These are phyloP conservation scores for Fusarium marasasianum DNA, from an alignment of 2,329 filamentous ascomycete species.

Conservation along the genomic window DNA sequence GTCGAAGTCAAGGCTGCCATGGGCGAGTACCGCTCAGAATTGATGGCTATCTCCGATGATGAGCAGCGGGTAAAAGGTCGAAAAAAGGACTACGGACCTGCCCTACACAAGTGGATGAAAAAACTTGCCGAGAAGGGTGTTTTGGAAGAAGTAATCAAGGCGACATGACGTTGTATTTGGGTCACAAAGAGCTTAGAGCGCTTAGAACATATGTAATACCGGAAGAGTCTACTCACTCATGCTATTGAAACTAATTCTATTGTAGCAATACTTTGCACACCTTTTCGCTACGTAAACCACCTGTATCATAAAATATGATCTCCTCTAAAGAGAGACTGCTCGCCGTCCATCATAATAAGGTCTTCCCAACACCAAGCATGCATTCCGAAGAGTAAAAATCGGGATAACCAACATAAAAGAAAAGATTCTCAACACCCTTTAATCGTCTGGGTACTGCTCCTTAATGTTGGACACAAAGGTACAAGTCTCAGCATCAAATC, in stretches of 20 bases:
- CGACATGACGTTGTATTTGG: slow-evolving; percentile 15
- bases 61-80: slow-evolving; percentile 63
- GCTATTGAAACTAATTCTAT: slow-evolving; percentile 10
- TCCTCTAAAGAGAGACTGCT: background rate
- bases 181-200: background rate
- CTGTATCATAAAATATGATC: background rate
- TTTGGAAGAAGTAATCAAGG: slow-evolving; percentile 56
- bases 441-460: slow-evolving; percentile 90
- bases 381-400: background rate
- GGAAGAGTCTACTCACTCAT: background rate
- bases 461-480: slow-evolving; percentile 82
- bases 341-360: background rate
- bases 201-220: background rate
- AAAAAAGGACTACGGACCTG: slow-evolving; percentile 74
- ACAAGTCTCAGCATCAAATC: slow-evolving; percentile 74
- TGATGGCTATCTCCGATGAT: slow-evolving; percentile 56
- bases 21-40: slow-evolving; percentile 59
- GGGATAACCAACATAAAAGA: background rate
- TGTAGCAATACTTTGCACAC: background rate
- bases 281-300: background rate
- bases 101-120: slow-evolving; percentile 74
- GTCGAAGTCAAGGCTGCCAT: slow-evolving; percentile 54
- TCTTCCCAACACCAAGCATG: slow-evolving; percentile 2
- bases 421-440: slow-evolving; percentile 6
- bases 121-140: slow-evolving; percentile 73